Base-by-base conservation (phyloP, 164 flowering plant species). In the Saururus chinensis region DNA sequence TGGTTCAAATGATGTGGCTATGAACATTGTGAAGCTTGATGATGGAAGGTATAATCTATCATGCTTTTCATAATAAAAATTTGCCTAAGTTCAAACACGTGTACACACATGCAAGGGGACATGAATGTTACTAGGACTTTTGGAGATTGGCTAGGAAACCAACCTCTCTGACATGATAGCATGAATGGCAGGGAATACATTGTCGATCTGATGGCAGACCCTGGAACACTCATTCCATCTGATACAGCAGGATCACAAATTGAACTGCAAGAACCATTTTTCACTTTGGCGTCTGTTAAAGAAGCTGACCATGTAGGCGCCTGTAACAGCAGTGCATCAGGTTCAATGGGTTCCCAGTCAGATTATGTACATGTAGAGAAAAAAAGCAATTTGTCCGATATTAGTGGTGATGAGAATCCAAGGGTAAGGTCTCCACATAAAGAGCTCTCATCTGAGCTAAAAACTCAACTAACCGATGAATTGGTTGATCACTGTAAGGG, bases 201-300 rank as follows among this genome's bases (percentile, higher is more conserved):
- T 71, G 85, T 95, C 69, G 99, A 95, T 71, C 81, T 95, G 55
- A 91, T 89, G 96, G 87, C 92, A 23, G 99, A 75, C 68, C 99
- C 99, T 51, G 99, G 99, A 54, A 81, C 97, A 19, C 92, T 95
- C 56, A 95, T 95, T 68, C 99, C 99, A 59, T 76, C 93, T 72
- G 97, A 95, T 77, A 80, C 81, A 58, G 79, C 82, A 58, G 86
- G 82, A 65, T 73, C 76, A 24, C 83, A 85, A 60, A 56, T 77
- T 24, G 84, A 78, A 53, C 75, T 67, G 70, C 81, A 82, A 60
- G 88, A 79, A 42, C 66, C 85, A 42, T 55, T 75, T 66, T 73
- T 54, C 69, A 67, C 78, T 19, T 63, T 73, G 22, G 80, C 76
- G 71, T 83, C 83, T 51, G 65, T 76, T 60, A 71, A 81, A 71